Evolutionary conservation across 768 basidiomycete genomes (phyloP), one percentile per base, ranked within the genome.

Genomic region (Tricholoma furcatifolium): DNA sequence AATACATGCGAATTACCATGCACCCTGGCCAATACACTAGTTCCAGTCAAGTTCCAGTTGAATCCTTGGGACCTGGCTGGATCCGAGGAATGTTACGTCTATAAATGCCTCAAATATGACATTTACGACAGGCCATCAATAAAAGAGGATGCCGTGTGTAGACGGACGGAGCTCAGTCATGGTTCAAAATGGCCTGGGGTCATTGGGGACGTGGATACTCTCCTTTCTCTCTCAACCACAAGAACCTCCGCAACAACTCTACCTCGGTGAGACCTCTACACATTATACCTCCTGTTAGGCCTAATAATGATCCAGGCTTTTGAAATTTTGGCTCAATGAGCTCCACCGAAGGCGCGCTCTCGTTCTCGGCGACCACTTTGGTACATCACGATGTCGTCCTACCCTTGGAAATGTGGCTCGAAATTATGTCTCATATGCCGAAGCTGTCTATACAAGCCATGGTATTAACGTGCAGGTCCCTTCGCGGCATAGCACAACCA

Each of bases 391-490:
- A 43, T 20, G 35, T 17, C 9, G 35, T 17, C 9, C 38, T 62
- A 8, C 59, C 61, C 14, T 12, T 50, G n/a, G 61, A 62, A 44
- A 40, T 62, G 30, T 62, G 61, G 56, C 54, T 60, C 15, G 56
- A 62, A 42, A 46, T 58, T 6, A 53, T 60, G 17, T 54, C 56
- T n/a, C 43, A 56, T 21, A 43, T 49, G 15, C 21, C 54, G 20
- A 23, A 41, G 11, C 17, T 45, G 8, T 51, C 59, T 8, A 58
- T 58, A 15, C 39, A 53, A 17, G 47, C 50, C 31, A 23, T 60
- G 15, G 42, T 54, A 11, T 43, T 17, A 2, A 60, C 56, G 18
- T 62, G 59, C 41, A 54, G 45, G n/a, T 18, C 54, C 30, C 42
- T 62, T 27, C 56, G 61, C 31, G 56, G 50, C 54, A 23, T 62